Evolutionary conservation across 2,329 filamentous ascomycete species (phyloP).

Genomic region (Ceratocystis huliohia): DNA sequence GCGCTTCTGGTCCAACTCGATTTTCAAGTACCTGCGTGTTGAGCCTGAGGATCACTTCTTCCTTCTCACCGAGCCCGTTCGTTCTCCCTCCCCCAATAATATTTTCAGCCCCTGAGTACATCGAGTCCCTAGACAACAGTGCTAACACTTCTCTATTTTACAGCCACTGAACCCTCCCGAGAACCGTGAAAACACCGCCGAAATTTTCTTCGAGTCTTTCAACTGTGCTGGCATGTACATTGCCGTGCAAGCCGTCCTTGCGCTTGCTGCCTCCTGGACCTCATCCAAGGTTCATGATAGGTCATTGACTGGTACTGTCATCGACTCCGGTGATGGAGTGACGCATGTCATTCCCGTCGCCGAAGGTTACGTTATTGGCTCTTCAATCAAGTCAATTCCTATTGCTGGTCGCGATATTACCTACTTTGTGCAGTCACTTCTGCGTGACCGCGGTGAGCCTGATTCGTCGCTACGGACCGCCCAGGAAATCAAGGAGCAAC

Average conservation of each 20-base stretch:
- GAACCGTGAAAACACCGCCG: slow-evolving; percentile 96
- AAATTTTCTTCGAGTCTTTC: slow-evolving; percentile 99
- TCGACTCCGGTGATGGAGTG: slow-evolving; percentile 96
- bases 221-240: slow-evolving; percentile 99
- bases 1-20: slow-evolving; percentile 99
- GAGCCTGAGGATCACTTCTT: slow-evolving; percentile 99
- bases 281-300: slow-evolving; percentile 95
- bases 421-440: slow-evolving; percentile 92
- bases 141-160: not conserved
- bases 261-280: slow-evolving; percentile 94
- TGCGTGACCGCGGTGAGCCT: slow-evolving; percentile 89
- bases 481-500: slow-evolving; percentile 96
- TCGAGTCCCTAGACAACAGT: not conserved
- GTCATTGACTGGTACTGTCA: slow-evolving; percentile 91
- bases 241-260: slow-evolving; percentile 91
- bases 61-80: slow-evolving; percentile 84
- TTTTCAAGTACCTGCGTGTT: slow-evolving; percentile 97
- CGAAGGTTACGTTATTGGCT: slow-evolving; percentile 97
- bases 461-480: slow-evolving; percentile 96
- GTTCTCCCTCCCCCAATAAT: slow-evolving; percentile 32
- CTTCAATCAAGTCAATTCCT: slow-evolving; percentile 97
- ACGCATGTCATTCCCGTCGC: slow-evolving; percentile 98
- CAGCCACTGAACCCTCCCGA: slow-evolving; percentile 94
- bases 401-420: slow-evolving; percentile 97
- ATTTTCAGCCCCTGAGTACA: slow-evolving; percentile 14